phyloP scores from a whole-genome alignment of 2,329 filamentous ascomycete genomes.

The Arachnomyces sp. region DNA sequence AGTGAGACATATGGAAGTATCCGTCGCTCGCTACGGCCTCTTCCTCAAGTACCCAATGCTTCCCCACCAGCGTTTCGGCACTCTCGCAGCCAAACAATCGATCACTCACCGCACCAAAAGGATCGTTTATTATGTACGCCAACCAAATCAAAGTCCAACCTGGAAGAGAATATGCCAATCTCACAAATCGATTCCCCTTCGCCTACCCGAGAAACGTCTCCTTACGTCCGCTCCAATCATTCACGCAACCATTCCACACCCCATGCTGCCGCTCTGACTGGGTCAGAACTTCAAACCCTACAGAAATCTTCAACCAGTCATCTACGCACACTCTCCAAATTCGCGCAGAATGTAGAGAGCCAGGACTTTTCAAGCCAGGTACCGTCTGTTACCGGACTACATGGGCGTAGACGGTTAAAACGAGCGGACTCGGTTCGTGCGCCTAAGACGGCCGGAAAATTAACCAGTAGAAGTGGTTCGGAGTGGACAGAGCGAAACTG shows the following conservation, averaged over 20 bases:
- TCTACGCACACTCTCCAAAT: slow-evolving; percentile 74
- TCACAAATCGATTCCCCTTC: slow-evolving; percentile 17
- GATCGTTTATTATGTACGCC: slow-evolving; percentile 27
- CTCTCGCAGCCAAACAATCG: slow-evolving; percentile 57
- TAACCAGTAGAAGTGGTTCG: slow-evolving; percentile 48
- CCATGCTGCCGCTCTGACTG: slow-evolving; percentile 44
- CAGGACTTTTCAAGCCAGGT: slow-evolving; percentile 75
- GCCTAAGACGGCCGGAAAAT: slow-evolving; percentile 43
- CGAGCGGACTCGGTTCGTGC: slow-evolving; percentile 50
- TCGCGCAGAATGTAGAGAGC: slow-evolving; percentile 65
- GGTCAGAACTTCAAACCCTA: slow-evolving; percentile 70
- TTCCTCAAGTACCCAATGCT: slow-evolving; percentile 57
- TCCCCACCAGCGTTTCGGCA: slow-evolving; percentile 37
- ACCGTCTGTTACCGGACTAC: slow-evolving; percentile 80
- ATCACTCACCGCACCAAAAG: slow-evolving; percentile 40
- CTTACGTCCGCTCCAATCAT: slow-evolving; percentile 28
- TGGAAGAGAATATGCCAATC: neutral
- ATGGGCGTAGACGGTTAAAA: slow-evolving; percentile 76
- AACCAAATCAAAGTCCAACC: slow-evolving; percentile 7
- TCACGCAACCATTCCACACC: slow-evolving; percentile 15
- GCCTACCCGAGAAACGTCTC: slow-evolving; percentile 29
- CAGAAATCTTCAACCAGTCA: slow-evolving; percentile 86
- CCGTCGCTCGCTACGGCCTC: slow-evolving; percentile 68
- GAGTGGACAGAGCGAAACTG: slow-evolving; percentile 80
- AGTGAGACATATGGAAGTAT: slow-evolving; percentile 63